Percentiles rank a stretch among this genome's conserved stretches.
phyloP scores from a whole-genome alignment of 768 basidiomycete species.

The Lentinula sp. region DNA sequence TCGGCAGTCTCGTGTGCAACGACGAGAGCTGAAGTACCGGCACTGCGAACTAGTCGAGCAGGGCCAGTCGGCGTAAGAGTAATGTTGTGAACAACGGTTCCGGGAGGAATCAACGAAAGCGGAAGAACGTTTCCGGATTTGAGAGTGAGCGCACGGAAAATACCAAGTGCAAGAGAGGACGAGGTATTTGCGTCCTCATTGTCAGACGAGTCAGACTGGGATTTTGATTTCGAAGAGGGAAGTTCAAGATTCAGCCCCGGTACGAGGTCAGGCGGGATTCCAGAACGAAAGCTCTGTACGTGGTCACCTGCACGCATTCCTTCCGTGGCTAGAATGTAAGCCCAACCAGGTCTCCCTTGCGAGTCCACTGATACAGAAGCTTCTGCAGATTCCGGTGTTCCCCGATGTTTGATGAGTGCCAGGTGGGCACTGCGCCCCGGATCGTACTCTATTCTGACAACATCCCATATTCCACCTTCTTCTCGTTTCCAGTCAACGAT shows the following conservation, averaged over 20 bases:
- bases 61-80: slow-evolving; percentile 71
- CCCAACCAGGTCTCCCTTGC: slow-evolving; percentile 57
- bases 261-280: slow-evolving; percentile 73
- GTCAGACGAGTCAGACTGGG: slow-evolving; percentile 7
- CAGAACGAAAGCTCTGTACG: slow-evolving; percentile 80
- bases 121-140: slow-evolving; percentile 93
- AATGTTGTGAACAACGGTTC: slow-evolving; percentile 84
- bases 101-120: slow-evolving; percentile 86
- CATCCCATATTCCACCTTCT: slow-evolving; percentile 80
- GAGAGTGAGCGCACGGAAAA: slow-evolving; percentile 77
- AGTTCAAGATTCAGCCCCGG: slow-evolving; percentile 36
- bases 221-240: slow-evolving; percentile 9
- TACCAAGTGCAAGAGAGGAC: slow-evolving; percentile 71
- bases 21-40: slow-evolving; percentile 81
- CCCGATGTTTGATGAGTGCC: slow-evolving; percentile 66
- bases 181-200: slow-evolving; percentile 23
- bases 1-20: slow-evolving; percentile 69
- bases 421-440: slow-evolving; percentile 93
- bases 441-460: slow-evolving; percentile 95
- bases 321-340: slow-evolving; percentile 90
- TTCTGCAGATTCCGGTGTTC: slow-evolving; percentile 36
- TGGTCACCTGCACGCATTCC: slow-evolving; percentile 84
- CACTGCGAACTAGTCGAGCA: slow-evolving; percentile 81
- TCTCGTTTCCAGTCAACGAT: slow-evolving; percentile 78
- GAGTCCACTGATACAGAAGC: background rate